Percentiles rank a stretch among this genome's conserved stretches.
phyloP scores from a whole-genome alignment of 768 basidiomycete species.

The Dentipellis sp. region DNA sequence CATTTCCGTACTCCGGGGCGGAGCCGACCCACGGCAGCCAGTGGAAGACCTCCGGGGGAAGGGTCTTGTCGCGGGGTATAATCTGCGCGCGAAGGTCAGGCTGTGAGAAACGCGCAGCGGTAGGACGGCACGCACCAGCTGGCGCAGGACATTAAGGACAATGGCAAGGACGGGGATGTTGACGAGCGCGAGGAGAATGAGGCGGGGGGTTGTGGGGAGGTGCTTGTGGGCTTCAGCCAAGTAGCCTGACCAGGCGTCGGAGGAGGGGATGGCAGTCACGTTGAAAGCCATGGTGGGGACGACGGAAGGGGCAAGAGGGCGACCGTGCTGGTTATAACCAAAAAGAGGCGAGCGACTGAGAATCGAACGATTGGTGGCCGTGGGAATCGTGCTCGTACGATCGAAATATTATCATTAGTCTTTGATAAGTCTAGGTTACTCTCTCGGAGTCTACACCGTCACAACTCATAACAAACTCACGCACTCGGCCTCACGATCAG shows the following conservation, averaged over 20 bases:
- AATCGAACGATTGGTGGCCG: background rate
- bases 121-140: conserved; percentile 46
- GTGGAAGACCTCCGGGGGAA: conserved; percentile 91
- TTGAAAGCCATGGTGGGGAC: conserved; percentile 16
- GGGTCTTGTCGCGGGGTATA: conserved; percentile 53
- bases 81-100: conserved; percentile 32
- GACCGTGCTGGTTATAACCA: background rate
- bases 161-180: conserved; percentile 64
- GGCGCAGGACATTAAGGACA: conserved; percentile 65
- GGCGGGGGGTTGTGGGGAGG: conserved; percentile 16
- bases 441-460: no score
- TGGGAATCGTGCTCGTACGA: background rate
- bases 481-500: no score
- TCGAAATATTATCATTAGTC: no score
- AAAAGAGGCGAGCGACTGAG: background rate
- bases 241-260: conserved; percentile 21
- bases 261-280: conserved; percentile 10
- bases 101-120: background rate
- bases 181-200: conserved; percentile 37
- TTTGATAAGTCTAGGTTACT: conserved; percentile 4
- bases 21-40: conserved; percentile 88
- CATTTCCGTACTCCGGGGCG: conserved; percentile 81
- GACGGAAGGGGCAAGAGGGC: background rate
- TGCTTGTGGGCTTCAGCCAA: conserved; percentile 17
- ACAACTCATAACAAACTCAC: no score